Percentiles rank a stretch among this genome's conserved stretches.
Evolutionary conservation across 139 green algal genomes (phyloP).

Genomic region (Coelastrella sp.): DNA sequence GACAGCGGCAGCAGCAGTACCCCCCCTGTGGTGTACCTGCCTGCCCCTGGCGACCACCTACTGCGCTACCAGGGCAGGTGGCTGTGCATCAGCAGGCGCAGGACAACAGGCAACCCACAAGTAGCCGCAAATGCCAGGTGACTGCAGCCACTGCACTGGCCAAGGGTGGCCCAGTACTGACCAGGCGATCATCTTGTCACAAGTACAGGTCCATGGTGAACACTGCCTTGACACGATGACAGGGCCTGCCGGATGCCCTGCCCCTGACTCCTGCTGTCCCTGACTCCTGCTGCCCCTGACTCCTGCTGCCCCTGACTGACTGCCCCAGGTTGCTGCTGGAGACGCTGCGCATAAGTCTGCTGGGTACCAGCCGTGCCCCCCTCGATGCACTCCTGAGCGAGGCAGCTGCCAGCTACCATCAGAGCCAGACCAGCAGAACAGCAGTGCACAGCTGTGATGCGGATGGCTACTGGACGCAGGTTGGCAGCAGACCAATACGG

Average conservation of each 20-base stretch:
- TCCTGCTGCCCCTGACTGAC: neutral
- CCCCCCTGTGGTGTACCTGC: slow-evolving; percentile 42
- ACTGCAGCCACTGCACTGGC: neutral
- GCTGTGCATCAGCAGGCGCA: slow-evolving; percentile 43
- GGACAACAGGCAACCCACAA: slow-evolving; percentile 47
- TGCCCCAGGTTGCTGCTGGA: slow-evolving; percentile 47
- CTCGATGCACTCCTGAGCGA: slow-evolving; percentile 51
- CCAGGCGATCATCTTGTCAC: too few species aligned
- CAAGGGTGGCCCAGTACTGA: too few species aligned
- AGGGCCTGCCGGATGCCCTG: too few species aligned
- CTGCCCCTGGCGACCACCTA: slow-evolving; percentile 52
- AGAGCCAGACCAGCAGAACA: slow-evolving; percentile 51
- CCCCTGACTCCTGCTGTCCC: too few species aligned
- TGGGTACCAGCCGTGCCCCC: slow-evolving; percentile 9
- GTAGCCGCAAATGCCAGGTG: slow-evolving; percentile 47
- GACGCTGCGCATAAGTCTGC: slow-evolving; percentile 43
- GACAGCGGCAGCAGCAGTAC: neutral
- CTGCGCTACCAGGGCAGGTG: slow-evolving; percentile 42
- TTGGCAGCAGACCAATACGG: slow-evolving; percentile 55
- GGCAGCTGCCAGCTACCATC: slow-evolving; percentile 64
- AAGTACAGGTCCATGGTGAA: too few species aligned
- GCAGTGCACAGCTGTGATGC: slow-evolving; percentile 42
- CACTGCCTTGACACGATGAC: too few species aligned
- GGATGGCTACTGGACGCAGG: slow-evolving; percentile 49
- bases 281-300: neutral